These are phyloP conservation scores for Candida quercuum DNA, from an alignment of 805 yeast genomes.

Conservation along the genomic window DNA sequence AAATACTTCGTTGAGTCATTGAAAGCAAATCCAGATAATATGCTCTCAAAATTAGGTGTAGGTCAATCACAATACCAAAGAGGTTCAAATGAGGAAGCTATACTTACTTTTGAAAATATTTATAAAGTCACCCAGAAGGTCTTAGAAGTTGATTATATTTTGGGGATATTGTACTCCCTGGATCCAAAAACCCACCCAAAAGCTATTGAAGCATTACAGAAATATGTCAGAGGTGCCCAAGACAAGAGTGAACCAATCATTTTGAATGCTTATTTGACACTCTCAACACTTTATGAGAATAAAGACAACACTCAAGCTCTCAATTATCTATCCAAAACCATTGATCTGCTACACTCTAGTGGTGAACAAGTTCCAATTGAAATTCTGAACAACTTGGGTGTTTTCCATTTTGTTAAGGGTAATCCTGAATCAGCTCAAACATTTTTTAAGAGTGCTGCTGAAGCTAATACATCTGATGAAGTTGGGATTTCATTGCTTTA, in stretches of 20 bases:
- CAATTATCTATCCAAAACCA: constrained; percentile 54
- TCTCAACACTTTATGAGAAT: constrained; percentile 67
- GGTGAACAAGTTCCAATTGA: constrained; percentile 42
- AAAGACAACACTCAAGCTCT: constrained; percentile 65
- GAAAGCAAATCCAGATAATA: constrained; percentile 55
- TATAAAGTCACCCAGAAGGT: constrained; percentile 61
- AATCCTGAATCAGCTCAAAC: constrained; percentile 52
- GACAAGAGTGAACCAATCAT: constrained; percentile 55
- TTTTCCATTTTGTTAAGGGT: constrained; percentile 64
- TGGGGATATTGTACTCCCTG: constrained; percentile 67
- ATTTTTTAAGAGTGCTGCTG: constrained; percentile 46
- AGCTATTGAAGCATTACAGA: constrained; percentile 63
- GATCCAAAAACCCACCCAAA: constrained; percentile 30
- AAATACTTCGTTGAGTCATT: constrained; percentile 67
- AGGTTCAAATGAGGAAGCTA: constrained; percentile 75
- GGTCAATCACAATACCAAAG: constrained; percentile 81
- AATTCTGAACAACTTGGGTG: constrained; percentile 80
- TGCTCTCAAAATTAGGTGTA: constrained; percentile 72
- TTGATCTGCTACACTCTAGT: constrained; percentile 37
- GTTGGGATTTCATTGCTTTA: constrained; percentile 46
- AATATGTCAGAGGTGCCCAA: constrained; percentile 58
- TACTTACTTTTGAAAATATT: constrained; percentile 74
- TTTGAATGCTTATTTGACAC: constrained; percentile 58
- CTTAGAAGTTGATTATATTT: constrained; percentile 66
- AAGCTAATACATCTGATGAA: constrained; percentile 24